Evolutionary conservation across 2,329 filamentous ascomycete species (phyloP).

Genomic region (Scytalidium sp.): DNA sequence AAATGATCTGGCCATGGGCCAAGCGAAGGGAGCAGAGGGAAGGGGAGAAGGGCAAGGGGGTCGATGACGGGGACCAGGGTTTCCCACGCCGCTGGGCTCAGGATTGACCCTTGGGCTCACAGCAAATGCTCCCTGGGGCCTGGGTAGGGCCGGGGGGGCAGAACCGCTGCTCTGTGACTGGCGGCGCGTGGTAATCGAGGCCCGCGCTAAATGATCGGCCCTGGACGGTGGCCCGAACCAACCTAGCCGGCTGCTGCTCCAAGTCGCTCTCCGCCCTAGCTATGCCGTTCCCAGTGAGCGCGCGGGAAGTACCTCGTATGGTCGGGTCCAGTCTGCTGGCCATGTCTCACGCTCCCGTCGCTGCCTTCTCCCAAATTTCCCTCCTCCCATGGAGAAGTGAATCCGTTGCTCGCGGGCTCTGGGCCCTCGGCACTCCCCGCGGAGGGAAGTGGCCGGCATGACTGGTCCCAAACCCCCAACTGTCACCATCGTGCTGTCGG

Average conservation of each 20-base stretch:
- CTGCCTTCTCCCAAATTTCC: no score
- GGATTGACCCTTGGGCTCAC: background rate
- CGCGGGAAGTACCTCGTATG: background rate
- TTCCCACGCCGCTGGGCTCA: background rate
- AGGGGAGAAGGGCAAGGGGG: background rate
- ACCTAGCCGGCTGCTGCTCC: background rate
- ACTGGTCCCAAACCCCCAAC: background rate
- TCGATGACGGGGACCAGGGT: background rate
- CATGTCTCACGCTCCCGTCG: no score
- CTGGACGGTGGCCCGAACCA: background rate
- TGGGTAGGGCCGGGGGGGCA: background rate
- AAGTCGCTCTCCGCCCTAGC: background rate
- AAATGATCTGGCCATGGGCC: background rate
- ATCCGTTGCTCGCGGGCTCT: no score
- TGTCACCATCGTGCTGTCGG: background rate
- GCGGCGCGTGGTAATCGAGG: background rate
- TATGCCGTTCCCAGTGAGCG: background rate
- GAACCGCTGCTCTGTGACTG: background rate
- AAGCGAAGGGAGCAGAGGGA: background rate
- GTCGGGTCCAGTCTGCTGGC: no score
- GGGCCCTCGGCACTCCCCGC: background rate
- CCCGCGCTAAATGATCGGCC: no score
- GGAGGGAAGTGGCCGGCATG: background rate
- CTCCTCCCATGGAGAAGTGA: no score
- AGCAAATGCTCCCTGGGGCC: background rate